Evolutionary conservation across 2,329 filamentous ascomycete species (phyloP).

Genomic region (Calonectria pteridis): DNA sequence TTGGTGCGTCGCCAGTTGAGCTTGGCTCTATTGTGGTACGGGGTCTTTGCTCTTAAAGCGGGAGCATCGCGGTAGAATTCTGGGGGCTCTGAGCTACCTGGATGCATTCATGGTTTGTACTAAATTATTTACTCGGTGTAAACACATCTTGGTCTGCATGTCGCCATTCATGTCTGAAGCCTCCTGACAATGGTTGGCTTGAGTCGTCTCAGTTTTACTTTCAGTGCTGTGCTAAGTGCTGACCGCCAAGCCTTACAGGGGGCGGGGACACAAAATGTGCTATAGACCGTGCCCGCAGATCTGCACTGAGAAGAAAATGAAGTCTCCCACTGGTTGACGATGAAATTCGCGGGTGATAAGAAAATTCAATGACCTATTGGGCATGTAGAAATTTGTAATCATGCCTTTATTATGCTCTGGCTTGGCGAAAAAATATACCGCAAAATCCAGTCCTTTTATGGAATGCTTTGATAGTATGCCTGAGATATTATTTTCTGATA

Average conservation of each 20-base stretch:
- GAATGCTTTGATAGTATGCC: not conserved
- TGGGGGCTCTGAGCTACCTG: not conserved
- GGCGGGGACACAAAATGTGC: not conserved
- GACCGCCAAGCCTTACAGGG: not conserved
- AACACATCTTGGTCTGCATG: not conserved
- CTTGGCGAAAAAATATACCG: not conserved
- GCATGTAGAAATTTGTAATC: not conserved
- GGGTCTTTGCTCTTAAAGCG: not conserved
- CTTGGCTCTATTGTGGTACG: not conserved
- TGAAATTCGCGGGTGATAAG: too few species aligned
- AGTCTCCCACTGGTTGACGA: not conserved
- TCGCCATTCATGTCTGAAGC: not conserved
- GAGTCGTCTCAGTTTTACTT: not conserved
- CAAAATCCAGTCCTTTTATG: not conserved
- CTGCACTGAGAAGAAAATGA: not conserved
- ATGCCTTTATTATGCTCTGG: not conserved
- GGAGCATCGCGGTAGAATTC: not conserved
- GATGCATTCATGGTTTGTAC: not conserved
- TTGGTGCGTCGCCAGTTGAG: not conserved
- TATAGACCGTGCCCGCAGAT: not conserved
- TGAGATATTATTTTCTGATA: not conserved
- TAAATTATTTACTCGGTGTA: not conserved
- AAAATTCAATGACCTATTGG: too few species aligned
- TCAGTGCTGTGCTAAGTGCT: not conserved
- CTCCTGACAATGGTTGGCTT: not conserved